Evolutionary conservation across 140 eudicot genomes (phyloP).

Genomic region (Erigeron philadelphicus): DNA sequence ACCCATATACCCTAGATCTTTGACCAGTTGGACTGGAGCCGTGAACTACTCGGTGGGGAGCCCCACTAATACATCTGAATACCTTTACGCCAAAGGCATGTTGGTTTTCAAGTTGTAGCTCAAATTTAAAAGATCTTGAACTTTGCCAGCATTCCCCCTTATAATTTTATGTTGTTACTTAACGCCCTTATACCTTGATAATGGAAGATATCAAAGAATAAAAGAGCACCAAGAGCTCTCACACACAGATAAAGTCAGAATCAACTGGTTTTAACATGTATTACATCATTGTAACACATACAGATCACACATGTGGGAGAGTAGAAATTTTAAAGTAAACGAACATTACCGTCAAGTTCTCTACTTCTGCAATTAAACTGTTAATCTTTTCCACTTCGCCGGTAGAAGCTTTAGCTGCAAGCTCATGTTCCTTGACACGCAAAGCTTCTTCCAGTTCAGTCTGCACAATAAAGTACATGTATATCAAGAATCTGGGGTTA

Average conservation of each 20-base stretch:
- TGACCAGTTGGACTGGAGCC: too few species aligned
- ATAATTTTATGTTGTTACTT: neutral
- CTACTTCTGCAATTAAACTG: slow-evolving; percentile 56
- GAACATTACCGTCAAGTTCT: slow-evolving; percentile 30
- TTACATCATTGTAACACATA: slow-evolving; percentile 12
- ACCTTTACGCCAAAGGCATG: too few species aligned
- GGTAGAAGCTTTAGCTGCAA: slow-evolving; percentile 50
- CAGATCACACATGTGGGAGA: neutral
- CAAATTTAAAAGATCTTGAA: neutral
- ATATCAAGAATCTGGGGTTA: slow-evolving; percentile 5
- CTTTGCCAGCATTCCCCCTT: neutral
- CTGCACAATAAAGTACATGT: slow-evolving; percentile 38
- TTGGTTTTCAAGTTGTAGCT: too few species aligned
- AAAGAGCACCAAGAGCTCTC: neutral
- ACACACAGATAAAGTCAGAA: slow-evolving; percentile 3
- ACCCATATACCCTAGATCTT: too few species aligned
- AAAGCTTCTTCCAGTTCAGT: slow-evolving; percentile 58
- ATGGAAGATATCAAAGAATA: too few species aligned
- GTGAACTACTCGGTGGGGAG: too few species aligned
- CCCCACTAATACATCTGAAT: too few species aligned
- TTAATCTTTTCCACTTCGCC: slow-evolving; percentile 49
- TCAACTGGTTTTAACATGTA: neutral
- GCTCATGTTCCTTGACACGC: slow-evolving; percentile 59
- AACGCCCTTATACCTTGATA: too few species aligned
- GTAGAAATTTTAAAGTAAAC: neutral